Conservation (phyloP, 2,329 filamentous ascomycete genomes). For the Nakataea oryzae region DNA sequence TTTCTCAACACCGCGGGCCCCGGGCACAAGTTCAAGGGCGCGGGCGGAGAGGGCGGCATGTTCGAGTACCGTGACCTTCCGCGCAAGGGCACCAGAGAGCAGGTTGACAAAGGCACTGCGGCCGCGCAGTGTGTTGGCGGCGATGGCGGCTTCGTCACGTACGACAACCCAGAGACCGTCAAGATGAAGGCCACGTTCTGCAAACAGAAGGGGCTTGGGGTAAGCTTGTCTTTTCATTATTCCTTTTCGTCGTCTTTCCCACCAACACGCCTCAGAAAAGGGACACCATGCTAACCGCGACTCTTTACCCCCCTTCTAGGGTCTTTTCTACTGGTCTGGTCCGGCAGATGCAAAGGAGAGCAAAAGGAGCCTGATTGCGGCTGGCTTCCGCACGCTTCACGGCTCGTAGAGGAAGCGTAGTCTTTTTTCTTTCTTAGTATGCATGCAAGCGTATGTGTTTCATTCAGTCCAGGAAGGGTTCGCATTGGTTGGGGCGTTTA, state of each 20-base stretch:
- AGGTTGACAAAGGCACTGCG: conserved; percentile 54
- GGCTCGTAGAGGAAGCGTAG: conserved; percentile 20
- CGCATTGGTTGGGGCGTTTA: background rate
- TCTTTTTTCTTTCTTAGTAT: background rate
- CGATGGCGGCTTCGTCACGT: conserved; percentile 69
- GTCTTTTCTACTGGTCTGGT: conserved; percentile 76
- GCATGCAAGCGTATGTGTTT: background rate
- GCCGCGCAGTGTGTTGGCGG: conserved; percentile 64
- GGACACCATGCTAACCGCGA: background rate
- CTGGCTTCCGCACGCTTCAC: conserved; percentile 49
- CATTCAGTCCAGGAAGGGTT: background rate
- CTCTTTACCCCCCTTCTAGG: conserved; percentile 28
- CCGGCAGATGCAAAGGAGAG: conserved; percentile 54
- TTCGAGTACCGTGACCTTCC: conserved; percentile 69
- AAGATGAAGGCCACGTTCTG: conserved; percentile 65
- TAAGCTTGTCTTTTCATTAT: conserved; percentile 22
- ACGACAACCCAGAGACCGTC: conserved; percentile 70
- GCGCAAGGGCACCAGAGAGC: conserved; percentile 48
- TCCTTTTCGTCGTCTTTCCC: background rate
- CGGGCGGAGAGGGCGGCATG: conserved; percentile 53
- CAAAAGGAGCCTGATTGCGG: conserved; percentile 45
- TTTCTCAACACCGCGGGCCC: conserved; percentile 57
- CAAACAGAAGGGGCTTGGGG: conserved; percentile 58
- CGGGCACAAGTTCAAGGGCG: conserved; percentile 48
- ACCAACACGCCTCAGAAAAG: background rate